These are phyloP conservation scores for Tephrocybe rancida DNA, from an alignment of 768 basidiomycete genomes.

Conservation along the genomic window DNA sequence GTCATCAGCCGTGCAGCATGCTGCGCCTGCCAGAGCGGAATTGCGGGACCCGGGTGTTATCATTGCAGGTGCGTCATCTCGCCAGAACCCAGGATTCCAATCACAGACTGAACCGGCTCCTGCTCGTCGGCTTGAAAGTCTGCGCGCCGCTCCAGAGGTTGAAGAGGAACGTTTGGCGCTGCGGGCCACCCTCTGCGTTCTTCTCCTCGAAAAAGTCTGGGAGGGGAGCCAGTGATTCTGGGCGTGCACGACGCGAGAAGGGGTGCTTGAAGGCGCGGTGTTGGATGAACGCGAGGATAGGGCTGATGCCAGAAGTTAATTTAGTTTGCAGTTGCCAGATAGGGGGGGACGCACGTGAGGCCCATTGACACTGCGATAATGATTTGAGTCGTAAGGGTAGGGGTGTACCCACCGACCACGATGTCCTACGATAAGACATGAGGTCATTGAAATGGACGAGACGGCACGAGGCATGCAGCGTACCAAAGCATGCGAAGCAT, in stretches of 20 bases:
- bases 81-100: neutral
- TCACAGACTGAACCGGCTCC: slow-evolving; percentile 31
- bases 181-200: neutral
- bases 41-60: too few relatives aligned
- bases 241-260: slow-evolving; percentile 40
- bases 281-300: slow-evolving; percentile 53
- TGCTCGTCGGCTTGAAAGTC: slow-evolving; percentile 13
- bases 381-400: slow-evolving; percentile 51
- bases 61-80: neutral
- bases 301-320: slow-evolving; percentile 32
- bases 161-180: slow-evolving; percentile 25
- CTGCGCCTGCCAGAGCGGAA: neutral
- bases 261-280: slow-evolving; percentile 53
- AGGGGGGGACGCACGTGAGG: slow-evolving; percentile 61
- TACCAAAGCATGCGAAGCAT: slow-evolving; percentile 57
- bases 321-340: neutral
- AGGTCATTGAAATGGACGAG: too few relatives aligned
- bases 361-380: slow-evolving; percentile 55
- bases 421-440: neutral
- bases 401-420: slow-evolving; percentile 47
- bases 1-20: neutral
- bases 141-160: slow-evolving; percentile 26
- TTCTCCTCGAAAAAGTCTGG: slow-evolving; percentile 17
- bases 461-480: slow-evolving; percentile 17
- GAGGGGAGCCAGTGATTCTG: slow-evolving; percentile 4